Conservation (phyloP, 495 filamentous ascomycete genomes). For the Aspergillus saccharolyticus region DNA sequence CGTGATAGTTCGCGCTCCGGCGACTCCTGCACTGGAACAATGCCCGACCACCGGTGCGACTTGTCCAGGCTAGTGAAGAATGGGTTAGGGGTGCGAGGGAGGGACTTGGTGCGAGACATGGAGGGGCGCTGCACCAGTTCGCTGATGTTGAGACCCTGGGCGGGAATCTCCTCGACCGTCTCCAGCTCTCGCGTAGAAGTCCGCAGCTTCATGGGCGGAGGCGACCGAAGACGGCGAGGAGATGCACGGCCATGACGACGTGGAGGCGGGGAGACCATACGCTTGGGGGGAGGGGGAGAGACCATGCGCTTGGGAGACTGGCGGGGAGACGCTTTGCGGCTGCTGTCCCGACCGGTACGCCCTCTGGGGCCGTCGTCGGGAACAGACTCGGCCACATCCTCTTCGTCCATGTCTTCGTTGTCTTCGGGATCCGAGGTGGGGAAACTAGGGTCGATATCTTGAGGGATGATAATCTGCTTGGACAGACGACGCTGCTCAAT, state of each 20-base stretch:
- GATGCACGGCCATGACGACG: slow-evolving; percentile 62
- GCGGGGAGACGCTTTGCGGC: slow-evolving; percentile 29
- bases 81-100: slow-evolving; percentile 66
- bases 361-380: slow-evolving; percentile 37
- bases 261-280: slow-evolving; percentile 51
- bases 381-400: slow-evolving; percentile 37
- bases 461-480: slow-evolving; percentile 74
- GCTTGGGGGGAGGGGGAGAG: slow-evolving; percentile 20
- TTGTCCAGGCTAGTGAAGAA: slow-evolving; percentile 49
- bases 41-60: slow-evolving; percentile 35
- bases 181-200: slow-evolving; percentile 28
- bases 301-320: slow-evolving; percentile 41
- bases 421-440: slow-evolving; percentile 89
- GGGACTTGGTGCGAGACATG: slow-evolving; percentile 68
- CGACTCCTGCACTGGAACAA: slow-evolving; percentile 27
- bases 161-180: slow-evolving; percentile 24
- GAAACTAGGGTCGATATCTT: slow-evolving; percentile 97
- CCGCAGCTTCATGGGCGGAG: slow-evolving; percentile 38
- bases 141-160: slow-evolving; percentile 47
- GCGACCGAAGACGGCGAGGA: slow-evolving; percentile 62
- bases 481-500: slow-evolving; percentile 73
- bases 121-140: slow-evolving; percentile 58
- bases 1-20: slow-evolving; percentile 37
- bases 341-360: slow-evolving; percentile 21
- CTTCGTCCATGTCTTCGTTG: slow-evolving; percentile 62